Evolutionary conservation across 1,284 basidiomycete species (phyloP).

Genomic region (Pterula multifida): DNA sequence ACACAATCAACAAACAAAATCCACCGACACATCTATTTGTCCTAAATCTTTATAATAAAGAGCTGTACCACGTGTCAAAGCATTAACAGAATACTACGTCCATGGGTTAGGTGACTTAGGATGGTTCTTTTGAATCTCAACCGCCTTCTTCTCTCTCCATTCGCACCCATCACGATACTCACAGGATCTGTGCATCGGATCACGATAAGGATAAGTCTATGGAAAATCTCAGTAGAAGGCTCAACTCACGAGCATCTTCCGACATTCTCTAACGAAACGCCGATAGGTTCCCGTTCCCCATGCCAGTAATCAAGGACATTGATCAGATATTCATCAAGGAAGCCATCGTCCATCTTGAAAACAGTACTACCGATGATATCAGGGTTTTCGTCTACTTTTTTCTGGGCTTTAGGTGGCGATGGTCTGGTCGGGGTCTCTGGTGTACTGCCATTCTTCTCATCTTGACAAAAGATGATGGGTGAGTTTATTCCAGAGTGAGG

Average conservation of each 20-base stretch:
- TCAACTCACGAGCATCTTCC: constrained; percentile 56
- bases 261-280: constrained; percentile 52
- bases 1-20: too few species aligned
- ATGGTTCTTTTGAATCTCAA: too few species aligned
- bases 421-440: background rate
- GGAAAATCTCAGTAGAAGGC: background rate
- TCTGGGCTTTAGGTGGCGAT: background rate
- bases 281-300: constrained; percentile 50
- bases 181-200: constrained; percentile 46
- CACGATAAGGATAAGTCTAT: constrained; percentile 7
- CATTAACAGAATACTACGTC: too few species aligned
- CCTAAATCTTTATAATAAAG: too few species aligned
- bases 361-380: constrained; percentile 54
- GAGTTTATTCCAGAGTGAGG: background rate
- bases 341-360: constrained; percentile 44
- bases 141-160: constrained; percentile 65
- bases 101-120: too few species aligned
- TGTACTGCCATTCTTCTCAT: too few species aligned
- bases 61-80: too few species aligned
- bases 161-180: constrained; percentile 75
- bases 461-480: too few species aligned
- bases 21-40: too few species aligned
- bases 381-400: constrained; percentile 9
- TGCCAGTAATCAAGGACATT: constrained; percentile 66
- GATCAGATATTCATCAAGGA: constrained; percentile 47